Evolutionary conservation across 2,329 filamentous ascomycete species (phyloP), one percentile per base, ranked within the genome.

Genomic region (Ophiocordyceps camponoti-floridani): DNA sequence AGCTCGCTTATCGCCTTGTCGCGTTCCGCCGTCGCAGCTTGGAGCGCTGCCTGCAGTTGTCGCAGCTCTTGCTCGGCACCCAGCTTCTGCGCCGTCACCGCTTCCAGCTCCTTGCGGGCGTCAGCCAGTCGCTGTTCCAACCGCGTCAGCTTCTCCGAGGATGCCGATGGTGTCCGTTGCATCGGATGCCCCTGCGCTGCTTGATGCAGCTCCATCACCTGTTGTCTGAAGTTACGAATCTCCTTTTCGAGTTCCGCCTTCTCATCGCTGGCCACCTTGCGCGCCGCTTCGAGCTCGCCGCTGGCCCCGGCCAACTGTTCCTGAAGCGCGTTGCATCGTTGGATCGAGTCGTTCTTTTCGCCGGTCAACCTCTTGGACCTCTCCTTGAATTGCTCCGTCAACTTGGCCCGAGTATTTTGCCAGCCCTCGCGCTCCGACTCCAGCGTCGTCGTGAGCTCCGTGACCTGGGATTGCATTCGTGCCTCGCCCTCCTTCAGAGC

Each of bases 71-170:
- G 65, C 50, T 85, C 75, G n/a, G 84, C 67, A 2, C 68, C 67
- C 16, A 77, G 69, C 59, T 84, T 87, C 57, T 91, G 79, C 10
- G 76, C 67, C 7, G 66, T 78, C 44, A 80, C 71, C 2, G 68
- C 68, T 40, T 79, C 77, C 10, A 91, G 70, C 51, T 88, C 75
- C 50, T 77, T 73, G 19, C 63, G 69, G 13, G 68, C 58, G 40
- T 65, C 58, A 2, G 57, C 51, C 8, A 78, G 62, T 48, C 77
- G 66, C 48, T 67, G 63, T 48, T 77, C 68, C 16, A 73, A 55
- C 42, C 65, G 60, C 9, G 60, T 51, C 5, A 68, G 55, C 54
- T 72, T 62, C 65, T 82, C 62, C 0, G 60, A 49, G 28, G 68
- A 64, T 44, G 56, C 53, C 31, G 63, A 71, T 23, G 49, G 50